Evolutionary conservation across 1,139 yeast species (phyloP).

Genomic region (Wickerhamiella pararugosa): DNA sequence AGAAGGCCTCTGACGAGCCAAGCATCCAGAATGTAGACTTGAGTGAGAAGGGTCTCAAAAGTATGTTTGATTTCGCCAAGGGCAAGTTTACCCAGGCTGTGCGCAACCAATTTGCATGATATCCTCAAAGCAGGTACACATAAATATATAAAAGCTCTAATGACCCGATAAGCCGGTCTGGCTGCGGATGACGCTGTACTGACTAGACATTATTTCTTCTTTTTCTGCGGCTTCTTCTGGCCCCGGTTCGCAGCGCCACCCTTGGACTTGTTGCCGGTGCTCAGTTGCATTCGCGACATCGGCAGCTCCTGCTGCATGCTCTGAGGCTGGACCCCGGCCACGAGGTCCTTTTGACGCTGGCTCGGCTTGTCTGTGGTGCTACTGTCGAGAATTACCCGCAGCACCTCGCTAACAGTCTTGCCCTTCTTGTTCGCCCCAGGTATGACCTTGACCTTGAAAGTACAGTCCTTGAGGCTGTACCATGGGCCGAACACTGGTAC

Average conservation of each 20-base stretch:
- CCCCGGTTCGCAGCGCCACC: conserved; percentile 5
- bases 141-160: no score
- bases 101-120: conserved; percentile 37
- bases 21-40: conserved; percentile 58
- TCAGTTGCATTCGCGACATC: conserved; percentile 13
- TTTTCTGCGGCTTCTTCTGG: conserved; percentile 3
- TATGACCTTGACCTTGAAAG: conserved; percentile 71
- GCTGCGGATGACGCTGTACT: no score
- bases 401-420: conserved; percentile 57
- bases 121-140: no score
- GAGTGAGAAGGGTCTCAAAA: conserved; percentile 73
- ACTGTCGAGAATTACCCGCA: conserved; percentile 38
- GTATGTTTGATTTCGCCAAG: conserved; percentile 81
- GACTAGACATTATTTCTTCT: not conserved
- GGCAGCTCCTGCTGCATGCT: conserved; percentile 15
- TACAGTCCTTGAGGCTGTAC: conserved; percentile 56
- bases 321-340: conserved; percentile 10
- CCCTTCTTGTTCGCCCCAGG: conserved; percentile 88
- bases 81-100: conserved; percentile 75
- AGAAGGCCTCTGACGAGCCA: conserved; percentile 57
- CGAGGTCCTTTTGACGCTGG: conserved; percentile 9
- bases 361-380: conserved; percentile 36
- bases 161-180: no score
- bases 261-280: conserved; percentile 4
- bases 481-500: conserved; percentile 93